Conservation (phyloP, 495 filamentous ascomycete genomes). For the Daldinia loculata region DNA sequence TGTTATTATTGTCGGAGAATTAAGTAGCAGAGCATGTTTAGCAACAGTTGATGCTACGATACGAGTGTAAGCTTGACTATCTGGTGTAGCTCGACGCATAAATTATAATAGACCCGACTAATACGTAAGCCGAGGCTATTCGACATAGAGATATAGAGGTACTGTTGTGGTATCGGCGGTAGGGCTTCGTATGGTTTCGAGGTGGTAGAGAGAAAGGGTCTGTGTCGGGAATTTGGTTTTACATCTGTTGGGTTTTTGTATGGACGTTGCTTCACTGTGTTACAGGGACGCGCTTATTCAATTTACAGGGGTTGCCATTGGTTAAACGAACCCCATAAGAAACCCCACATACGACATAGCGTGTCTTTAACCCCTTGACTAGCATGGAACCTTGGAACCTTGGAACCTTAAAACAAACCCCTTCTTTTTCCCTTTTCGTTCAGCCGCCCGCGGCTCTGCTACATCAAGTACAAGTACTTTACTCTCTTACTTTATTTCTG, state of each 20-base stretch:
- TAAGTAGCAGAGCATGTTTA: conserved; percentile 32
- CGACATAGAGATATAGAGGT: background rate
- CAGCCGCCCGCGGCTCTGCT: conserved; percentile 36
- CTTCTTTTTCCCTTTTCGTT: conserved; percentile 26
- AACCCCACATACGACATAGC: conserved; percentile 31
- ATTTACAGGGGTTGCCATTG: conserved; percentile 35
- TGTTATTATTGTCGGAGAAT: conserved; percentile 29
- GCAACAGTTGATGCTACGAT: conserved; percentile 18
- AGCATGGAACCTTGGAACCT: conserved; percentile 16
- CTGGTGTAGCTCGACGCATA: background rate
- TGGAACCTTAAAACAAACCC: conserved; percentile 32
- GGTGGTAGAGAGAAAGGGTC: conserved; percentile 27
- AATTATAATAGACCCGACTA: background rate
- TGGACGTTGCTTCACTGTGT: conserved; percentile 44
- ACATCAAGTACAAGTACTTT: conserved; percentile 20
- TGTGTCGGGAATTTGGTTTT: conserved; percentile 42
- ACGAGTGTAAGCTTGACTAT: background rate
- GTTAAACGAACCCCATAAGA: background rate
- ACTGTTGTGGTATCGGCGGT: conserved; percentile 3
- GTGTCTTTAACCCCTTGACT: conserved; percentile 24
- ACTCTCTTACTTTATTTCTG: background rate
- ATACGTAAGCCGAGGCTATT: background rate
- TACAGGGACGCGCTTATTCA: conserved; percentile 45
- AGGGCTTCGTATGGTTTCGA: conserved; percentile 20
- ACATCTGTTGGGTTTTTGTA: conserved; percentile 44